Base-by-base conservation (phyloP, 2,329 filamentous ascomycete species). In the Spiromastix sp. region DNA sequence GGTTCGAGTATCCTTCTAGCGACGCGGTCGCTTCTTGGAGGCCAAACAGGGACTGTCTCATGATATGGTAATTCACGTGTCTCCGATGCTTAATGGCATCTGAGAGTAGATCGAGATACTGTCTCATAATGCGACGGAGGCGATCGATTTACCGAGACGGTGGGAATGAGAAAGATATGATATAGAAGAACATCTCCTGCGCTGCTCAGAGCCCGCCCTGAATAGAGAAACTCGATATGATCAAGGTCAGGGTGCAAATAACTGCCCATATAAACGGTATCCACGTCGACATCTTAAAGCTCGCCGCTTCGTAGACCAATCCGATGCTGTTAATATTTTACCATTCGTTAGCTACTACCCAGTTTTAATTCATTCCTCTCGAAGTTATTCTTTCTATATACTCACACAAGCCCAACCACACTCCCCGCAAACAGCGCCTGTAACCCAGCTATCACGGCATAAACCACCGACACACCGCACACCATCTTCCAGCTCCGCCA, bases 211-310 rank as follows among this genome's bases (percentile, higher is more conserved):
- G 68, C 25, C 84, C 86, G 32, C 86, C 85, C 54, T 93, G 85
- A 34, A 93, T 87, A n/a, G 85, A 84, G 56, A 94, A 94, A 3
- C 85, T 91, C 4, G 85, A 91, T 42, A 93, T 67, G 32, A 94
- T 77, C 30, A 95, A 66, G 19, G 93, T 72, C 30, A 94, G 58
- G 7, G 89, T 78, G 55, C 85, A 93, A 56, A 89, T 81, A 52
- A 84, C 71, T 1, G 77, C 84, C 87, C 87, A 94, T 15, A 87
- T 72, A 51, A 91, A 81, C 0, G 87, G 87, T 34, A 93, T 83
- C 86, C 86, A 94, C 0, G 87, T 94, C 30, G 85, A 89, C 85
- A 94, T 91, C 49, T 78, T 71, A 55, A 89, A 93, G 59, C 81
- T 85, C 28, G 85, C 87, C 2, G 81, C 74, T 47, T 77, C 74